Evolutionary conservation across 2,329 filamentous ascomycete species (phyloP).

Genomic region (Aspergillus aculeatinus): DNA sequence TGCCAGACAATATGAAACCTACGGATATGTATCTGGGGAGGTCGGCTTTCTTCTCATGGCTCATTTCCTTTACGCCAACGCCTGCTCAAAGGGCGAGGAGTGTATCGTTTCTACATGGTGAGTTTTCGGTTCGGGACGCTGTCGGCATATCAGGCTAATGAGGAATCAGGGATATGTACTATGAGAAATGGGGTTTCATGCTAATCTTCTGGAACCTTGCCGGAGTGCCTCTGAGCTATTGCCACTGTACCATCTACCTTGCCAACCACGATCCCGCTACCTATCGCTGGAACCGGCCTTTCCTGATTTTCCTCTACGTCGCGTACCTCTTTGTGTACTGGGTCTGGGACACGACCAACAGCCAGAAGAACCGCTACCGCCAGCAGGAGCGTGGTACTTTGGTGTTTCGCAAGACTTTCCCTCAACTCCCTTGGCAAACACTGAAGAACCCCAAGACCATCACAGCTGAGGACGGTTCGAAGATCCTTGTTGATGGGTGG

Average conservation of each 20-base stretch:
- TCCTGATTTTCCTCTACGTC: constrained; percentile 63
- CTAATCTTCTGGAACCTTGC: constrained; percentile 97
- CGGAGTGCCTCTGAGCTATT: constrained; percentile 86
- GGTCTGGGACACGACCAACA: constrained; percentile 90
- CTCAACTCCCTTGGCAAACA: constrained; percentile 84
- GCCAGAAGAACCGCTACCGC: constrained; percentile 91
- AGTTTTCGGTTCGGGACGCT: constrained; percentile 18
- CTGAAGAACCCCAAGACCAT: constrained; percentile 79
- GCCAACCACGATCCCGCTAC: constrained; percentile 76
- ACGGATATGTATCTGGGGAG: constrained; percentile 84
- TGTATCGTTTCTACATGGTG: constrained; percentile 83
- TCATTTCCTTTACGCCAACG: constrained; percentile 88
- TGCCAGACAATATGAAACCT: constrained; percentile 77
- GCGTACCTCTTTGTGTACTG: constrained; percentile 84
- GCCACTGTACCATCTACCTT: constrained; percentile 87
- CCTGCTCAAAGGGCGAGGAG: constrained; percentile 89
- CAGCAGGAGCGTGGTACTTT: constrained; percentile 70
- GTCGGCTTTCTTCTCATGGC: constrained; percentile 82
- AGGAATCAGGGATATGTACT: constrained; percentile 79
- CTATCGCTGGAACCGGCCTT: constrained; percentile 73
- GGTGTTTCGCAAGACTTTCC: constrained; percentile 75
- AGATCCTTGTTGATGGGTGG: constrained; percentile 82
- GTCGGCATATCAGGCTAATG: constrained; percentile 13
- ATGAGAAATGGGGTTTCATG: constrained; percentile 97
- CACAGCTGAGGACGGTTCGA: constrained; percentile 68